Evolutionary conservation across 208 protist genomes (phyloP), one percentile per base, ranked within the genome.

Genomic region (Crithidia fasciculata): DNA sequence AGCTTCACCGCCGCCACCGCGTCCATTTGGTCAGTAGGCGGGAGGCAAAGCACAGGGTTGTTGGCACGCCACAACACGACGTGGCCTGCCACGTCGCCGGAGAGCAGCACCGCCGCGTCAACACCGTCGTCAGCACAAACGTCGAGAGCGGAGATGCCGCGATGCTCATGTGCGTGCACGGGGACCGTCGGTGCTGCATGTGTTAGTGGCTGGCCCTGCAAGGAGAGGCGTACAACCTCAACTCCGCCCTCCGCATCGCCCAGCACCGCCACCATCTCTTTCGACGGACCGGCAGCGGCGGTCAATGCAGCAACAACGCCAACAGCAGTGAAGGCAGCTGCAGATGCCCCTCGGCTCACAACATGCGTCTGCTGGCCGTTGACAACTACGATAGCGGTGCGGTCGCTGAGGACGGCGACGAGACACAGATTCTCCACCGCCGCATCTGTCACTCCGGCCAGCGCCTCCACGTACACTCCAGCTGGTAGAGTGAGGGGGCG

Each of bases 1-100:
- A 85, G 71, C 56, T 77, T 74, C 18, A 91, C 57, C 4, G 72
- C 57, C 47, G 86, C 86, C 4, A 90, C 77, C 19, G 84, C 90
- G 52, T 91, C 89, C 2, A 57, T 45, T 0, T 67, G 67, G 40
- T 79, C 41, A 2, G 78, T 44, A 2, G 83, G 72, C 9, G 78
- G 50, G 37, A 84, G 19, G n/a, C 41, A 16, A 16, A 59, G 49
- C 10, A 54, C 62, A 6, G 74, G 71, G 16, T 63, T 72, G 28
- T 70, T 66, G 45, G 53, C 74, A 10, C 53, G 64, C 88, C 88
- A 93, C 49, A 89, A 69, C 0, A 89, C 49, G 0, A 93, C 16
- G 16, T 73, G 72, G 5, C 88, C 88, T 0, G 69, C 64, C 7
- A 36, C 47, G 54, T 93, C 88, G 3, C 82, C 88, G 0, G 81